Conservation (phyloP, 2,329 filamentous ascomycete genomes). For the Scopulariopsis brevicaulis region DNA sequence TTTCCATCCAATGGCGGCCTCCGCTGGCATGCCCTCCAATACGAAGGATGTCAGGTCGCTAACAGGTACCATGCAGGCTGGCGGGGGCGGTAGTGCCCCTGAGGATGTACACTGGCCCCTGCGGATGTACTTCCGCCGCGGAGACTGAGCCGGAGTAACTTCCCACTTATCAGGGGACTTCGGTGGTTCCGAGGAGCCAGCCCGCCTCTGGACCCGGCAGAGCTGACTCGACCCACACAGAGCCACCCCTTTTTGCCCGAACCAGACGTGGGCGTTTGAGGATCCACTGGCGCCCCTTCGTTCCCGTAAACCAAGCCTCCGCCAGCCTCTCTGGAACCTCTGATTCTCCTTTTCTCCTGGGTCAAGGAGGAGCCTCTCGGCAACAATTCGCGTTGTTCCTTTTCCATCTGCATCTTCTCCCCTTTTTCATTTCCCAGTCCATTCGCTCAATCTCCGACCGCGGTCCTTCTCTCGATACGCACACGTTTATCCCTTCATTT, state of each 20-base stretch:
- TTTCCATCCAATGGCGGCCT: too few species aligned
- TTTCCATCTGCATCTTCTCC: not conserved
- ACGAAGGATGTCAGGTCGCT: too few species aligned
- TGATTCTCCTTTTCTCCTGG: not conserved
- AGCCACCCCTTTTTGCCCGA: slow-evolving; percentile 3
- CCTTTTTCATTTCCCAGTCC: not conserved
- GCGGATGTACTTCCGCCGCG: not conserved
- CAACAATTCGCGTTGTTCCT: slow-evolving; percentile 6
- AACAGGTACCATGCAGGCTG: too few species aligned
- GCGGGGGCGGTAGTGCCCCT: not conserved
- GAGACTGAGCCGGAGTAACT: not conserved
- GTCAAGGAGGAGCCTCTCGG: slow-evolving; percentile 6
- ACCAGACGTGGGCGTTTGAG: not conserved
- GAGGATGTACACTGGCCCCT: not conserved
- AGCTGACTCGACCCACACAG: not conserved
- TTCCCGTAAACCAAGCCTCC: slow-evolving; percentile 5
- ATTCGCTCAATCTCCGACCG: not conserved
- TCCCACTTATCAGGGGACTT: not conserved
- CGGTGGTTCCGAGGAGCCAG: not conserved
- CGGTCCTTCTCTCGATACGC: not conserved
- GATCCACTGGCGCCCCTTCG: not conserved
- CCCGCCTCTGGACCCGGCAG: not conserved
- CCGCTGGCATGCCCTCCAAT: too few species aligned
- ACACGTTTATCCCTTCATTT: not conserved
- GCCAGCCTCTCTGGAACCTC: slow-evolving; percentile 6